phyloP scores from a whole-genome alignment of 2,329 filamentous ascomycete species.

The Pyrenophora tritici-repentis region DNA sequence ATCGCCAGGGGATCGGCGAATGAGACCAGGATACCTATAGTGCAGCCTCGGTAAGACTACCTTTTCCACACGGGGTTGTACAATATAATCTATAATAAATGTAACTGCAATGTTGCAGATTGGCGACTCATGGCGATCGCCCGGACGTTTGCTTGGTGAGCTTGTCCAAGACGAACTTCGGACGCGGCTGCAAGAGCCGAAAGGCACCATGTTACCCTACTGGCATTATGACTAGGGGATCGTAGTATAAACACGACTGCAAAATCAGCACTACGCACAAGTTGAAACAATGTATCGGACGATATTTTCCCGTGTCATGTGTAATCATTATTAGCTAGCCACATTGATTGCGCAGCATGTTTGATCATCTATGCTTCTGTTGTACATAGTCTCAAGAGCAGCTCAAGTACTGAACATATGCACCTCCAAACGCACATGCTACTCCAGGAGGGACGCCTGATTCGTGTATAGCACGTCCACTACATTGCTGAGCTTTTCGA shows the following conservation, averaged over 20 bases:
- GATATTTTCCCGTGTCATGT: slow-evolving; percentile 10
- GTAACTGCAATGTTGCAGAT: neutral
- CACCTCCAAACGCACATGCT: slow-evolving; percentile 33
- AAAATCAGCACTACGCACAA: neutral
- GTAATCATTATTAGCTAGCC: slow-evolving; percentile 24
- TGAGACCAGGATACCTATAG: slow-evolving; percentile 3
- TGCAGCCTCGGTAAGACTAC: slow-evolving; percentile 2
- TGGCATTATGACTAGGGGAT: neutral
- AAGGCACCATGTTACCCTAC: no score
- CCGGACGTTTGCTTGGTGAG: no score
- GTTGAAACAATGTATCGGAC: neutral
- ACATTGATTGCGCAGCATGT: slow-evolving; percentile 16
- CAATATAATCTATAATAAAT: slow-evolving; percentile 1
- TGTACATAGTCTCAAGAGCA: slow-evolving; percentile 31
- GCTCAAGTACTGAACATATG: slow-evolving; percentile 2
- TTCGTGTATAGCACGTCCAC: slow-evolving; percentile 98
- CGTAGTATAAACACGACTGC: neutral
- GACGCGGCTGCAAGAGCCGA: no score
- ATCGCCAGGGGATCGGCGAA: slow-evolving; percentile 2
- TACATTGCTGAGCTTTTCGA: slow-evolving; percentile 95
- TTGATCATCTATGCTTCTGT: slow-evolving; percentile 38
- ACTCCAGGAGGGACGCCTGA: slow-evolving; percentile 95
- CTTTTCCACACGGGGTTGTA: slow-evolving; percentile 1
- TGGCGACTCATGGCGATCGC: neutral
- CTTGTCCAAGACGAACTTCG: no score